Conservation (phyloP, 176 grass and related monocot species). For the Coix lacrymajobi region DNA sequence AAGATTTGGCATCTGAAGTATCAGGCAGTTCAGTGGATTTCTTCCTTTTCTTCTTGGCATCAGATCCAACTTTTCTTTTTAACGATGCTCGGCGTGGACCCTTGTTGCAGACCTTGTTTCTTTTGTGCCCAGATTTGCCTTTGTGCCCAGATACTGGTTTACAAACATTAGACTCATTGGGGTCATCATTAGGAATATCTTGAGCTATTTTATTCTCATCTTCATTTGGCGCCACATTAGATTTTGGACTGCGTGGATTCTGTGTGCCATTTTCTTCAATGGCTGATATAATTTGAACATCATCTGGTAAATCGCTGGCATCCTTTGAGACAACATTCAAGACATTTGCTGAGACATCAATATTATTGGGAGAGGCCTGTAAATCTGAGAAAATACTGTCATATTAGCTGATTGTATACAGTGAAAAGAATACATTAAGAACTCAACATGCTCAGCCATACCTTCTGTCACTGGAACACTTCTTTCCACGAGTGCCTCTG, state of each 20-base stretch:
- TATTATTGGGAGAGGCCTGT: not conserved
- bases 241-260: not conserved
- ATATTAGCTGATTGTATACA: not conserved
- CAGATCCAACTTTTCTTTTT: constrained; percentile 25
- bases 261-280: constrained; percentile 15
- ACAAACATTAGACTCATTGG: not conserved
- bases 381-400: not conserved
- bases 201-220: constrained; percentile 1
- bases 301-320: constrained; percentile 7
- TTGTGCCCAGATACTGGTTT: constrained; percentile 28
- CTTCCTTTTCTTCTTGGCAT: constrained; percentile 28
- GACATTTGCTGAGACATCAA: not conserved
- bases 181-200: constrained; percentile 26
- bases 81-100: constrained; percentile 24
- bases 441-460: not conserved
- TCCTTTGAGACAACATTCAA: constrained; percentile 9
- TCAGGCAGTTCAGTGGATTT: not conserved
- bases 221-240: constrained; percentile 27
- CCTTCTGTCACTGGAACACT: not conserved
- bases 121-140: constrained; percentile 12
- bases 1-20: constrained; percentile 35
- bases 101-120: not conserved
- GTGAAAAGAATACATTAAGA: not conserved
- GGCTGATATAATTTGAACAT: constrained; percentile 10
- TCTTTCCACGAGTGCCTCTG: not conserved